Evolutionary conservation across 495 filamentous ascomycete species (phyloP).

Genomic region (Penicillium samsonianum): DNA sequence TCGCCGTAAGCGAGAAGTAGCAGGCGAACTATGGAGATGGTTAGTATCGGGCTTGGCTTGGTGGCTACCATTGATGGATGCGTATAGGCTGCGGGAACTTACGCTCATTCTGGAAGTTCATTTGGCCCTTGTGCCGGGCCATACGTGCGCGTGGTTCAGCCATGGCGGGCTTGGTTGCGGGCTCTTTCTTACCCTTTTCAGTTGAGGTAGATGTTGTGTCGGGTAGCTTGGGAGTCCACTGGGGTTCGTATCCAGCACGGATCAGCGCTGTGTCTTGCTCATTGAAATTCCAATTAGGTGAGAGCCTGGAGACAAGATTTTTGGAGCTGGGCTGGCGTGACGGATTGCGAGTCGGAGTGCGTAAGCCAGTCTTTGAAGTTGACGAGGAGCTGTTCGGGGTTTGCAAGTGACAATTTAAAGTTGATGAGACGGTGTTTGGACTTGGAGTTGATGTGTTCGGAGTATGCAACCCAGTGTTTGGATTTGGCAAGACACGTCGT

Average conservation of each 20-base stretch:
- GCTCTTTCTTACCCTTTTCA: slow-evolving; percentile 3
- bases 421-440: neutral
- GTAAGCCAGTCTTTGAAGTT: neutral
- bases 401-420: neutral
- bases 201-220: slow-evolving; percentile 1
- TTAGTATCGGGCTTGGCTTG: slow-evolving; percentile 5
- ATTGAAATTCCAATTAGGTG: slow-evolving; percentile 23
- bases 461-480: neutral
- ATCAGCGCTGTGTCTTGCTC: slow-evolving; percentile 30
- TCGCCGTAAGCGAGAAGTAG: slow-evolving; percentile 91
- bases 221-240: slow-evolving; percentile 18
- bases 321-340: slow-evolving; percentile 11
- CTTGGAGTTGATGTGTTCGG: neutral
- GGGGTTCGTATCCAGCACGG: slow-evolving; percentile 30
- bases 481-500: neutral
- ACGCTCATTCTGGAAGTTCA: slow-evolving; percentile 86
- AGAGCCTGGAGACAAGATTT: slow-evolving; percentile 17
- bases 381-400: neutral
- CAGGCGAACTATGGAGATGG: slow-evolving; percentile 58
- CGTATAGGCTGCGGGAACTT: slow-evolving; percentile 25
- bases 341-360: slow-evolving; percentile 10
- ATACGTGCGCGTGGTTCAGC: slow-evolving; percentile 75
- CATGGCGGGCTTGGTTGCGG: slow-evolving; percentile 27
- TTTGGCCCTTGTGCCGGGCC: slow-evolving; percentile 82
- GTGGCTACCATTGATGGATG: neutral